Conservation (phyloP, 228 moss, liverwort and hornwort genomes). For the Sphagnum magellanicum region DNA sequence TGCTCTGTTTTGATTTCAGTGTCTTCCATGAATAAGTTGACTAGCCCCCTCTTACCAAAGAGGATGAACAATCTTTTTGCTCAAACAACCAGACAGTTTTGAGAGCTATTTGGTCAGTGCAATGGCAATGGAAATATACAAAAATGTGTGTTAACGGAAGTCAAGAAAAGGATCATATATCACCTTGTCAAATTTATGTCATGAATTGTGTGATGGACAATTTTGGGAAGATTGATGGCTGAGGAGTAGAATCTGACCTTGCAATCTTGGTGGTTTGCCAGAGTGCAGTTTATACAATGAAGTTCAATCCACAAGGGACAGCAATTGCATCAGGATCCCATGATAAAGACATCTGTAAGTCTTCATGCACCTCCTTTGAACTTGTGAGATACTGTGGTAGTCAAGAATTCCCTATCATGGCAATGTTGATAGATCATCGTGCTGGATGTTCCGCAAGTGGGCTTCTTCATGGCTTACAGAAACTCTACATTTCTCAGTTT, state of each 20-base stretch:
- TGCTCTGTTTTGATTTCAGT: neutral
- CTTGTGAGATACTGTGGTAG: too few relatives aligned
- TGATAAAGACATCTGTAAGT: slow-evolving; percentile 83
- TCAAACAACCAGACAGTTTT: neutral
- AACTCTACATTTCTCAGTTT: too few relatives aligned
- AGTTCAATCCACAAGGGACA: slow-evolving; percentile 90
- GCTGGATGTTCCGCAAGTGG: too few relatives aligned
- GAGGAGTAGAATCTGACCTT: neutral
- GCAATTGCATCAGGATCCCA: slow-evolving; percentile 91
- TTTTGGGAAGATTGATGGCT: neutral
- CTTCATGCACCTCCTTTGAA: neutral
- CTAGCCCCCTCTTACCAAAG: neutral
- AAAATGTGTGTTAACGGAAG: neutral
- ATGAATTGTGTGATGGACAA: neutral
- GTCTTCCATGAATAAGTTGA: too few relatives aligned
- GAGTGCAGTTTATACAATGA: slow-evolving; percentile 72
- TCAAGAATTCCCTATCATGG: too few relatives aligned
- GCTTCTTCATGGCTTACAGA: too few relatives aligned
- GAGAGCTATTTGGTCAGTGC: neutral
- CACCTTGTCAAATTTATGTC: neutral
- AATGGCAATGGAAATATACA: neutral
- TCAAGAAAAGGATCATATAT: neutral
- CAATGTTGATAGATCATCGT: too few relatives aligned
- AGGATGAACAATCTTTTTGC: neutral
- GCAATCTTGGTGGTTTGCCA: neutral